Evolutionary conservation across 176 grass and related monocot genomes (phyloP).

Genomic region (Thalia dealbata): DNA sequence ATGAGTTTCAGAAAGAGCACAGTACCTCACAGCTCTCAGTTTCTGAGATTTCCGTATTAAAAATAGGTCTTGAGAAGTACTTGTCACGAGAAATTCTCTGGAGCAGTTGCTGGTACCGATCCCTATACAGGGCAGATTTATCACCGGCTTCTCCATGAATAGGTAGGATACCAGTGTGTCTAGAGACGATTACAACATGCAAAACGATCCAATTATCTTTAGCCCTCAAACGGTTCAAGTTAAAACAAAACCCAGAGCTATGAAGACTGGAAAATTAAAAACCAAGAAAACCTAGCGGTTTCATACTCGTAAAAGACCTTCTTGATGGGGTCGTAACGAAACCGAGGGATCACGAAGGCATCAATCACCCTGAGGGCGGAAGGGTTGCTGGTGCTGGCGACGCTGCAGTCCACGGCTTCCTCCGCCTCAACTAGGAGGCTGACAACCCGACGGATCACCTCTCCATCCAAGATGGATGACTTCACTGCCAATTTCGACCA

Average conservation of each 20-base stretch:
- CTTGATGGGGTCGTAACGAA: slow-evolving; percentile 72
- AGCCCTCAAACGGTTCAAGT: background rate
- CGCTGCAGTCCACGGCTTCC: slow-evolving; percentile 40
- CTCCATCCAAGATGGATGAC: slow-evolving; percentile 67
- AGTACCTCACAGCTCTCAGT: slow-evolving; percentile 60
- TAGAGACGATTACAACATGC: slow-evolving; percentile 11
- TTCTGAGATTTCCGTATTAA: slow-evolving; percentile 49
- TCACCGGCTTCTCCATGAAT: slow-evolving; percentile 74
- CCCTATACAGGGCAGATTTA: slow-evolving; percentile 77
- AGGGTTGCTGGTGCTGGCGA: slow-evolving; percentile 28
- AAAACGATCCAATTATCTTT: background rate
- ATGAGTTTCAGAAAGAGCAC: background rate
- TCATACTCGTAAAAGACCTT: slow-evolving; percentile 88
- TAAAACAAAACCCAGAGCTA: background rate
- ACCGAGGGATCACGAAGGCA: slow-evolving; percentile 61
- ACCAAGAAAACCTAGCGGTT: background rate
- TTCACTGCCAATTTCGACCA: slow-evolving; percentile 31
- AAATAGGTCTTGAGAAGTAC: slow-evolving; percentile 79
- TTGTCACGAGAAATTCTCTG: slow-evolving; percentile 82
- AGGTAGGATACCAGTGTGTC: slow-evolving; percentile 53
- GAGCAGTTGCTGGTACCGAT: slow-evolving; percentile 64
- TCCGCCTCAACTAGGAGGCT: slow-evolving; percentile 54
- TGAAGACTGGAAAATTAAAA: background rate
- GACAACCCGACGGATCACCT: slow-evolving; percentile 56
- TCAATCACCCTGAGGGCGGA: slow-evolving; percentile 63